Evolutionary conservation across 1,139 yeast species (phyloP).

Genomic region (Zygoascus sp.): DNA sequence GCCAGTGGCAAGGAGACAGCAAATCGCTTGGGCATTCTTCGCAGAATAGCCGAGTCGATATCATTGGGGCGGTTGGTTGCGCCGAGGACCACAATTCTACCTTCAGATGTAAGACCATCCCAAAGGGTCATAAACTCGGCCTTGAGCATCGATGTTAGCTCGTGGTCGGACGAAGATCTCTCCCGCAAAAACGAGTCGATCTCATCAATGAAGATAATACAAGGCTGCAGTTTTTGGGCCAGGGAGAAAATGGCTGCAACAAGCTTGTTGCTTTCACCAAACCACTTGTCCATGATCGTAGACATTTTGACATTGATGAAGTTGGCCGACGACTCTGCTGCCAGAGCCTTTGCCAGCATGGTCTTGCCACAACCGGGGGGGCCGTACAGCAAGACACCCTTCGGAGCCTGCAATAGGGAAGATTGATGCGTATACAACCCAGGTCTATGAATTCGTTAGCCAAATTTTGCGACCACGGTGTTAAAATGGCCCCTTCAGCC

Average conservation of each 20-base stretch:
- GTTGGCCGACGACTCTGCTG: slow-evolving; percentile 87
- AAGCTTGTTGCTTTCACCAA: slow-evolving; percentile 91
- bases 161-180: slow-evolving; percentile 82
- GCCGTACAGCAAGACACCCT: slow-evolving; percentile 88
- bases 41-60: slow-evolving; percentile 84
- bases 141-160: slow-evolving; percentile 89
- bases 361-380: slow-evolving; percentile 99
- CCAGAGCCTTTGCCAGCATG: slow-evolving; percentile 96
- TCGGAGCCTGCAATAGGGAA: slow-evolving; percentile 78
- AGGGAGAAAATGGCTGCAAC: slow-evolving; percentile 90
- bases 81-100: slow-evolving; percentile 82
- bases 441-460: slow-evolving; percentile 16
- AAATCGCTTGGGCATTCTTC: slow-evolving; percentile 91
- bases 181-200: slow-evolving; percentile 92
- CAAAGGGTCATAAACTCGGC: slow-evolving; percentile 98
- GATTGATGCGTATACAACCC: slow-evolving; percentile 27
- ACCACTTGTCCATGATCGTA: slow-evolving; percentile 96
- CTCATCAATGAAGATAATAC: slow-evolving; percentile 93
- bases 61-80: slow-evolving; percentile 93
- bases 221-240: slow-evolving; percentile 87
- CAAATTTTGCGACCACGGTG: too few relatives aligned
- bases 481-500: too few relatives aligned
- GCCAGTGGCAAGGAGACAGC: slow-evolving; percentile 70
- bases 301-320: slow-evolving; percentile 92
- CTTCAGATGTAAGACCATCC: slow-evolving; percentile 83